Base-by-base conservation (phyloP, 2,329 filamentous ascomycete species). In the Annulohypoxylon truncatum region DNA sequence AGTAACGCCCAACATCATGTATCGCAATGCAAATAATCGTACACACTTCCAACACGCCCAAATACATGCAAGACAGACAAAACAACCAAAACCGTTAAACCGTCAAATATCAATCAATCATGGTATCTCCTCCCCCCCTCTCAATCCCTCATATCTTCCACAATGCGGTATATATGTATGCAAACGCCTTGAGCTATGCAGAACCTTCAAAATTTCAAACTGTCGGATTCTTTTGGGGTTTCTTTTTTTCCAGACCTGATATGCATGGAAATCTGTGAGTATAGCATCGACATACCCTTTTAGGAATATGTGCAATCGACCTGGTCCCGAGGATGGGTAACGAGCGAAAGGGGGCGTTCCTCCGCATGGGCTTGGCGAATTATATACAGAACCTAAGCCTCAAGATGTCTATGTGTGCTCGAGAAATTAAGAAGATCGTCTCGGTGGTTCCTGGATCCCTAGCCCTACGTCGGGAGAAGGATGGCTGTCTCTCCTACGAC, bases 401-500 rank as follows among this genome's bases (percentile, higher is more conserved):
- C 13, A 57, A 26, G 13, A 46, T 46, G n/a, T 10, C 10, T 24
- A 22, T 15, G 18, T 8, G 6, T 5, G 8, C 12, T 22, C 4
- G 44, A 18, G 40, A 35, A 40, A 60, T 65, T 35, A 60, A 4
- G 50, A 38, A 3, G 55, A 50, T 18, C 20, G 24, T 24, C 31
- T 47, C 28, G 58, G 33, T 28, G 42, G 54, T 15, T 61, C 31
- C 10, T 64, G 57, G n/a, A 70, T 70, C n/a, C 68, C 68, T 10
- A 70, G 28, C 33, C 66, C 68, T 3, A 70, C 52, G 4, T 52
- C 51, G 8, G 50, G 42, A 22, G 51, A 18, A 44, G 42, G n/a
- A 29, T 33, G 40, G 13, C n/a, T 44, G 7, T 64, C 51, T n/a
- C 47, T 55, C 7, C 33, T 40, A 12, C 24, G 22, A 4, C 26